Conservation (phyloP, 2,329 filamentous ascomycete genomes). For the Aureobasidium musti region DNA sequence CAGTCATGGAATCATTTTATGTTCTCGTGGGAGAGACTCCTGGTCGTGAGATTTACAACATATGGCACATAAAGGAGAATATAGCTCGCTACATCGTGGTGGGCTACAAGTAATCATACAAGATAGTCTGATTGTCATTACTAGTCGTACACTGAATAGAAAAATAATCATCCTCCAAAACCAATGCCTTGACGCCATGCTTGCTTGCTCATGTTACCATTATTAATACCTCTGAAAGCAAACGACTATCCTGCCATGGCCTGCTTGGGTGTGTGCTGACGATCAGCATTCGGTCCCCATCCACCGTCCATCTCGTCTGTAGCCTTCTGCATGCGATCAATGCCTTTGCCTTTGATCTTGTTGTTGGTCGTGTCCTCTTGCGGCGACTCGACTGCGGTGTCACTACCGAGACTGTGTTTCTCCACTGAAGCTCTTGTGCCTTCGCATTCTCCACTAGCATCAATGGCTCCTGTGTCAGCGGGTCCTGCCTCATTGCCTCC, state of each 20-base stretch:
- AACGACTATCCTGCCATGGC: background rate
- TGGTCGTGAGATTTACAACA: too few relatives aligned
- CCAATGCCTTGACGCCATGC: background rate
- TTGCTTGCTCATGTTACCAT: background rate
- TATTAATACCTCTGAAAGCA: background rate
- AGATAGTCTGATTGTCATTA: background rate
- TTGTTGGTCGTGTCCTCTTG: background rate
- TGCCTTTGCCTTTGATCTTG: background rate
- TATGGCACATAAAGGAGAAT: too few relatives aligned
- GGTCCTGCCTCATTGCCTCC: conserved; percentile 22
- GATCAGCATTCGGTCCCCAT: conserved; percentile 16
- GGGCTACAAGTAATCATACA: background rate
- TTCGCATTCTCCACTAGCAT: conserved; percentile 13
- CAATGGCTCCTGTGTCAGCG: conserved; percentile 7
- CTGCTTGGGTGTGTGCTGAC: conserved; percentile 8
- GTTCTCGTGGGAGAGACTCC: too few relatives aligned
- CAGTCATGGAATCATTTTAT: too few relatives aligned
- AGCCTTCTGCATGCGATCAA: conserved; percentile 13
- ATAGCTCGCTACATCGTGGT: too few relatives aligned
- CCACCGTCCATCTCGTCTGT: conserved; percentile 1
- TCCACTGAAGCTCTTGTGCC: conserved; percentile 5
- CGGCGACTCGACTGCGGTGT: conserved; percentile 18
- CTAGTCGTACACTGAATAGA: background rate
- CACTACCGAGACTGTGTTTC: conserved; percentile 11
- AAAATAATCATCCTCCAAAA: background rate